phyloP scores from a whole-genome alignment of 2,329 filamentous ascomycete genomes.

The Paracamarosporium sp. region DNA sequence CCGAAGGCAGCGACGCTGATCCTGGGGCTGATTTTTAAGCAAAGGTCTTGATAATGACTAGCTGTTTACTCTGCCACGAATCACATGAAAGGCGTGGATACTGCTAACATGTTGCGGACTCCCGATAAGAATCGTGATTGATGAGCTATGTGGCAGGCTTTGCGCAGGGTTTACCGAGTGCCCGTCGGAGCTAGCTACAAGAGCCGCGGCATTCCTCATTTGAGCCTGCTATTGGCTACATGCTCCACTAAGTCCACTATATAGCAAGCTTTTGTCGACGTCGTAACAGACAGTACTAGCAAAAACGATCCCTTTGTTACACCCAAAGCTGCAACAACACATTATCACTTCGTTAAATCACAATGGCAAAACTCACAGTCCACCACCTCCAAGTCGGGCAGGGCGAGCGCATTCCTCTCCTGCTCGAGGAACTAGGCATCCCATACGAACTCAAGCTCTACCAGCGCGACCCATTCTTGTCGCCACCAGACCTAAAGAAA shows the following conservation, averaged over 20 bases:
- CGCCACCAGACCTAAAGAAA: conserved; percentile 36
- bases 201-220: neutral
- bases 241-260: neutral
- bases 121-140: neutral
- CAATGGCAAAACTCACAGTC: conserved; percentile 33
- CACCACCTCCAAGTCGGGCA: conserved; percentile 58
- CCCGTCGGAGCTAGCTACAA: neutral
- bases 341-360: neutral
- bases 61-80: too few species aligned
- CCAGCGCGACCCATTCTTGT: conserved; percentile 54
- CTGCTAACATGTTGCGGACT: neutral
- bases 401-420: conserved; percentile 69
- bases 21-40: too few species aligned
- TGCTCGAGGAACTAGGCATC: conserved; percentile 69
- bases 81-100: too few species aligned
- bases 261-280: neutral
- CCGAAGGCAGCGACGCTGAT: neutral
- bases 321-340: neutral
- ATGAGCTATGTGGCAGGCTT: neutral
- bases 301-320: neutral
- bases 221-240: neutral
- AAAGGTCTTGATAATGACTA: too few species aligned
- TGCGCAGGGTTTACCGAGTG: neutral
- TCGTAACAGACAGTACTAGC: neutral
- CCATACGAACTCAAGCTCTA: conserved; percentile 59